Conservation (phyloP, 441 rosid genomes). For the Pelargonium myrrhifolium region DNA sequence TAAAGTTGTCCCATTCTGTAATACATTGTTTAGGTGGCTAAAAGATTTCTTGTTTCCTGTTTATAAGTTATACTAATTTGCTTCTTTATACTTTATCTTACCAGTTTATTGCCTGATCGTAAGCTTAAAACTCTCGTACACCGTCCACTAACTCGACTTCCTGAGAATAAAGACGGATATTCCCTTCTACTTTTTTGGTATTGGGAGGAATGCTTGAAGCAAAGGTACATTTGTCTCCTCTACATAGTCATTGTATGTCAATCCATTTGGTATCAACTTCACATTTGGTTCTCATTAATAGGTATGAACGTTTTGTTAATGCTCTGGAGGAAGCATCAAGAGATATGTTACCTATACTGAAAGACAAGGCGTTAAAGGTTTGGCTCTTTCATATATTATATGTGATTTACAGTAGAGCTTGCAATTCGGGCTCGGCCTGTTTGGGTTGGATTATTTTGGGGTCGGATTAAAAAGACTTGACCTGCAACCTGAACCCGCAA, state of each 20-base stretch:
- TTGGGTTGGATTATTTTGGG: no score
- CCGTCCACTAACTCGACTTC: slow-evolving; percentile 54
- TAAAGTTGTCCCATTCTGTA: no score
- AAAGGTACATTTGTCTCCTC: slow-evolving; percentile 43
- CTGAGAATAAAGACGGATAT: slow-evolving; percentile 83
- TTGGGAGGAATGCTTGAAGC: slow-evolving; percentile 92
- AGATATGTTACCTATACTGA: slow-evolving; percentile 73
- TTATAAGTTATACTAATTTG: slow-evolving; percentile 9
- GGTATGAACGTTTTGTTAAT: slow-evolving; percentile 75
- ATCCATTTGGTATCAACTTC: neutral
- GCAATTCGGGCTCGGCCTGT: no score
- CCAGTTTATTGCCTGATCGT: slow-evolving; percentile 79
- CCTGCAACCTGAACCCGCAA: no score
- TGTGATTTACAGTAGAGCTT: neutral
- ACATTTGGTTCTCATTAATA: slow-evolving; percentile 21
- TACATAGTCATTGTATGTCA: neutral
- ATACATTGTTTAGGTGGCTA: no score
- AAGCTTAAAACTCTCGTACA: slow-evolving; percentile 88
- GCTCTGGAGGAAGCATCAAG: slow-evolving; percentile 95
- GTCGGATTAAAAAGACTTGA: no score
- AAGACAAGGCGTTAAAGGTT: slow-evolving; percentile 91
- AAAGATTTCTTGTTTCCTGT: neutral
- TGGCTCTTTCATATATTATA: slow-evolving; percentile 11
- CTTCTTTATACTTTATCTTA: slow-evolving; percentile 6
- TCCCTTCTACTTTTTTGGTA: slow-evolving; percentile 91